A percentile compares a stretch with the other conserved stretches of the same genome.
phyloP scores from a whole-genome alignment of 202 grass and related monocot genomes.

The Carex sylvatica region DNA sequence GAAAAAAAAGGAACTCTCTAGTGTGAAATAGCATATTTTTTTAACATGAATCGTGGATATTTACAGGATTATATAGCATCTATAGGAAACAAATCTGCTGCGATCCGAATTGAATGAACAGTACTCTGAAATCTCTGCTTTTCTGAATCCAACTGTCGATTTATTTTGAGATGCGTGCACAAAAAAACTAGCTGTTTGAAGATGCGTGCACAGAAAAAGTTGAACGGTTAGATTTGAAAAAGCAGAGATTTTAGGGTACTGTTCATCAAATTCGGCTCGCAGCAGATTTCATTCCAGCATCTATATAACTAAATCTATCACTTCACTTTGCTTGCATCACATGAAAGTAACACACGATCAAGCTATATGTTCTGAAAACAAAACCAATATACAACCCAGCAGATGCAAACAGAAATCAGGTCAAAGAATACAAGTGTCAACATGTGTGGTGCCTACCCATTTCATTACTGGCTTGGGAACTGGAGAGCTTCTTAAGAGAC shows the following conservation, averaged over 20 bases:
- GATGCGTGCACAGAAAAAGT: too few relatives aligned
- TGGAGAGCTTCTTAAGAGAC: conserved; percentile 56
- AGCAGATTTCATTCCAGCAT: too few relatives aligned
- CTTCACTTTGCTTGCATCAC: not conserved
- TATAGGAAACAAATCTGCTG: too few relatives aligned
- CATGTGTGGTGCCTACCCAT: conserved; percentile 22
- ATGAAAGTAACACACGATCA: not conserved
- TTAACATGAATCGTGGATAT: not conserved
- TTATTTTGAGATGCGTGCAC: too few relatives aligned
- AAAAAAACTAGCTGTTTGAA: too few relatives aligned
- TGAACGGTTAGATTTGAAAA: too few relatives aligned
- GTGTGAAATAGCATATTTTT: not conserved
- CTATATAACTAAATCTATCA: not conserved
- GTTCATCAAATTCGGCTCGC: too few relatives aligned
- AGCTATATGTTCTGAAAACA: not conserved
- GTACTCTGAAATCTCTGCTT: too few relatives aligned
- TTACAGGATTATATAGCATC: not conserved
- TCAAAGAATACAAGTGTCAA: not conserved
- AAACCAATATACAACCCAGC: conserved; percentile 10
- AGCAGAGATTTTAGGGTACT: too few relatives aligned
- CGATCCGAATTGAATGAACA: too few relatives aligned
- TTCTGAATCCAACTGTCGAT: too few relatives aligned
- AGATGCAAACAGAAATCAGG: conserved; percentile 13
- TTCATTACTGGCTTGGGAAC: conserved; percentile 15
- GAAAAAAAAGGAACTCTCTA: too few relatives aligned